Evolutionary conservation across 192 early-diverging fungal species (phyloP).

Genomic region (Bifiguratus adelaidae): DNA sequence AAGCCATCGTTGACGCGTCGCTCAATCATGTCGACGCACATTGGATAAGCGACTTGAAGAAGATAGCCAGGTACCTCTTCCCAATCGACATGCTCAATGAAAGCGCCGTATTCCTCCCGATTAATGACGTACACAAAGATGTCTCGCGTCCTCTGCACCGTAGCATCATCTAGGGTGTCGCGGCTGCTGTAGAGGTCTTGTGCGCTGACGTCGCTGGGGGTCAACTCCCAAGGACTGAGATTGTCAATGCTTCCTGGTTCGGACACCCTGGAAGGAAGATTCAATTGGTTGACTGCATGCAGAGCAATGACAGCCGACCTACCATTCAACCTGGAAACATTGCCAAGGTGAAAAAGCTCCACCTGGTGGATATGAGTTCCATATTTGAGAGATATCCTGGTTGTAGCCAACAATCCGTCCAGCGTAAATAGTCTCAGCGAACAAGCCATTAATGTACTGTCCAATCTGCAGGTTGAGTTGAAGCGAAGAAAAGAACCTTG

Average conservation of each 20-base stretch:
- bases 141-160: conserved; percentile 22
- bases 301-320: conserved; percentile 1
- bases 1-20: conserved; percentile 44
- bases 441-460: conserved; percentile 48
- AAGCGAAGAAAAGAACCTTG: conserved; percentile 49
- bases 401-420: conserved; percentile 37
- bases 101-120: conserved; percentile 35
- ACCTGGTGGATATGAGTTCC: conserved; percentile 27
- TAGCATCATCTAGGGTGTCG: conserved; percentile 10
- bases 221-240: conserved; percentile 36
- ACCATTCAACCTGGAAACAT: conserved; percentile 37
- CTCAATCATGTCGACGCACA: conserved; percentile 53
- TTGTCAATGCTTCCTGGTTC: conserved; percentile 13
- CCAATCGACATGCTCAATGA: conserved; percentile 52
- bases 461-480: conserved; percentile 26
- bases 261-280: conserved; percentile 10
- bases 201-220: background rate
- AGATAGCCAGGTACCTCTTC: conserved; percentile 52
- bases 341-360: too few relatives aligned
- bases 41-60: conserved; percentile 54
- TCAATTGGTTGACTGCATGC: background rate
- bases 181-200: background rate
- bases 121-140: conserved; percentile 27
- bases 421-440: conserved; percentile 47
- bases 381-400: conserved; percentile 19